Evolutionary conservation across 768 basidiomycete genomes (phyloP).

Genomic region (Cystoderma amianthinum): DNA sequence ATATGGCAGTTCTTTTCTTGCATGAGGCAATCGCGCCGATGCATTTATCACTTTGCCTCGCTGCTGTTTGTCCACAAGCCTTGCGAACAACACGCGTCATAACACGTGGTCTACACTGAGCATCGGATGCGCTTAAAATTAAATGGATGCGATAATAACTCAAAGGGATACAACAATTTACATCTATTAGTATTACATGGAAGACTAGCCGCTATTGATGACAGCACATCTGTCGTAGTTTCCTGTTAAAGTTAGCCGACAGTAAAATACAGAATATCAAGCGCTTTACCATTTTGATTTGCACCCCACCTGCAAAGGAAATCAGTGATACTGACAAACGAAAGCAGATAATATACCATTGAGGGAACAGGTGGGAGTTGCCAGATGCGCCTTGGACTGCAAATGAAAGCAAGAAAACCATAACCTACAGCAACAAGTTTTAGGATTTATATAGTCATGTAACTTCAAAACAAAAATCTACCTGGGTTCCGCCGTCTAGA

Average conservation of each 20-base stretch:
- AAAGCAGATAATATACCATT: slow-evolving; percentile 23
- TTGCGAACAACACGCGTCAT: too few relatives aligned
- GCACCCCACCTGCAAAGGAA: slow-evolving; percentile 38
- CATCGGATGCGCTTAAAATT: too few relatives aligned
- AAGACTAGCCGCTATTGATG: slow-evolving; percentile 9
- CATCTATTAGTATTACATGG: neutral
- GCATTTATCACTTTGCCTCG: too few relatives aligned
- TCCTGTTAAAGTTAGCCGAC: slow-evolving; percentile 12
- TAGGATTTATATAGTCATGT: neutral
- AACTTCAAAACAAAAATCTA: slow-evolving; percentile 3
- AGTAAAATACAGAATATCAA: neutral
- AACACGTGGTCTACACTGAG: too few relatives aligned
- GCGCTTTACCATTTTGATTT: slow-evolving; percentile 37
- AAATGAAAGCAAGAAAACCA: slow-evolving; percentile 47
- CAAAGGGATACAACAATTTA: too few relatives aligned
- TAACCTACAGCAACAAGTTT: slow-evolving; percentile 32
- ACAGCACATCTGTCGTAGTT: slow-evolving; percentile 29
- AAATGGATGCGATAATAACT: too few relatives aligned
- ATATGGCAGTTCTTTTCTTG: too few relatives aligned
- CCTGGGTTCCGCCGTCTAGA: slow-evolving; percentile 29
- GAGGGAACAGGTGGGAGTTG: slow-evolving; percentile 39
- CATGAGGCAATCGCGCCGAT: too few relatives aligned
- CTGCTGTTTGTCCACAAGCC: too few relatives aligned
- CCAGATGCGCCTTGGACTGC: slow-evolving; percentile 47
- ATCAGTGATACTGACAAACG: neutral